phyloP scores from a whole-genome alignment of 2,329 filamentous ascomycete genomes.

The Anthostomella pinea region DNA sequence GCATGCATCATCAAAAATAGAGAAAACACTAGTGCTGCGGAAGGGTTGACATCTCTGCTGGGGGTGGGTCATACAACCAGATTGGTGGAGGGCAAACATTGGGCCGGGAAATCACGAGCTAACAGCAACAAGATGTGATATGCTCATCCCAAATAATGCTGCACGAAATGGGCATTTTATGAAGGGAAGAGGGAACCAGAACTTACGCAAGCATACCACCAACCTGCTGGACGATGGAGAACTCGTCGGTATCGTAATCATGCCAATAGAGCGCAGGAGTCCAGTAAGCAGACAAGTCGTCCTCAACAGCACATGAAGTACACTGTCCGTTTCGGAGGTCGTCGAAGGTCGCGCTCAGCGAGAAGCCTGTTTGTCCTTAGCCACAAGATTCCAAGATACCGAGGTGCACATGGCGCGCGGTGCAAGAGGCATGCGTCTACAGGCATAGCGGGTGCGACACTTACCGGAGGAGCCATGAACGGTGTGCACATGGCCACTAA shows the following conservation, averaged over 20 bases:
- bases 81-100: too few species aligned
- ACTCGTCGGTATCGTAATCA: conserved; percentile 59
- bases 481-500: conserved; percentile 67
- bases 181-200: too few species aligned
- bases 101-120: neutral
- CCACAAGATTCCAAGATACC: neutral
- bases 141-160: too few species aligned
- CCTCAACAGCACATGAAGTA: conserved; percentile 74
- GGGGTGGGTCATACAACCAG: too few species aligned
- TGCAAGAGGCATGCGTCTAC: conserved; percentile 1
- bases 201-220: conserved; percentile 85
- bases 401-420: too few species aligned
- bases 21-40: too few species aligned
- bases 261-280: conserved; percentile 76
- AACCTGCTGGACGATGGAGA: conserved; percentile 67
- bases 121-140: too few species aligned
- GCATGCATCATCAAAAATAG: too few species aligned
- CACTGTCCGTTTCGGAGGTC: conserved; percentile 63
- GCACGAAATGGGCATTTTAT: too few species aligned
- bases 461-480: conserved; percentile 75
- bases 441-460: conserved; percentile 36
- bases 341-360: conserved; percentile 51
- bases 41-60: too few species aligned
- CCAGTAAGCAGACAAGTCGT: conserved; percentile 92
- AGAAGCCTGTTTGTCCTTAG: conserved; percentile 54